Percentiles rank a stretch among this genome's conserved stretches.
Conservation (phyloP, 2,329 filamentous ascomycete species). For the Penicillium sp. region DNA sequence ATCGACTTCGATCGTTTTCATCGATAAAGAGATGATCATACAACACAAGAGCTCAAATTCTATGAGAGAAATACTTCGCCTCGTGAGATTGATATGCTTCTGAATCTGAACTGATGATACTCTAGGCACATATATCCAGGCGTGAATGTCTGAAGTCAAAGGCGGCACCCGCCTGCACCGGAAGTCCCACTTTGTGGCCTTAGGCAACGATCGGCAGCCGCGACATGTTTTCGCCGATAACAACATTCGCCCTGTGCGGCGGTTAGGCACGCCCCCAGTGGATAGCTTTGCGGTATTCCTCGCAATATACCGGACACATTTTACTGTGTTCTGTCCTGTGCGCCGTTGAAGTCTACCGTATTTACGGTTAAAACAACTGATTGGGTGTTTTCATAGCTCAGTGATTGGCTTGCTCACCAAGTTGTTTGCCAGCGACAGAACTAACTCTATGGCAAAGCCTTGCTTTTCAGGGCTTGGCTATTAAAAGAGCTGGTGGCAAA, state of each 20-base stretch:
- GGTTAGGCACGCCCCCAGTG: neutral
- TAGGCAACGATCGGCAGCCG: conserved; percentile 7
- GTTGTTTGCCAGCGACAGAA: neutral
- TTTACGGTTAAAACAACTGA: neutral
- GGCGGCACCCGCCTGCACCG: neutral
- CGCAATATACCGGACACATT: neutral
- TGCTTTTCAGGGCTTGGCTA: neutral
- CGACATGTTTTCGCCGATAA: conserved; percentile 13
- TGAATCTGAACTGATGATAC: neutral
- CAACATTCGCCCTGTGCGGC: conserved; percentile 1
- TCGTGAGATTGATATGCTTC: neutral
- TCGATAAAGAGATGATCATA: neutral
- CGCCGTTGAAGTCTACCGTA: neutral
- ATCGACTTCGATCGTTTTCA: neutral
- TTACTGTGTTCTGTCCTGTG: neutral
- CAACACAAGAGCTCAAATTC: neutral
- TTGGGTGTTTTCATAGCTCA: neutral
- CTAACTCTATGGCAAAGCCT: neutral
- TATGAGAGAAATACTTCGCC: neutral
- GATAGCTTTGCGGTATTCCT: neutral
- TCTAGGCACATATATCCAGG: conserved; percentile 1
- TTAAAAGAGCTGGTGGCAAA: neutral
- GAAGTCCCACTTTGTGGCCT: conserved; percentile 4
- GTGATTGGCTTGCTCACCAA: neutral
- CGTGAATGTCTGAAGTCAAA: conserved; percentile 3